A percentile compares a stretch with the other conserved stretches of the same genome.
Evolutionary conservation across 2,329 filamentous ascomycete genomes (phyloP).

Genomic region (Clonostachys byssicola): DNA sequence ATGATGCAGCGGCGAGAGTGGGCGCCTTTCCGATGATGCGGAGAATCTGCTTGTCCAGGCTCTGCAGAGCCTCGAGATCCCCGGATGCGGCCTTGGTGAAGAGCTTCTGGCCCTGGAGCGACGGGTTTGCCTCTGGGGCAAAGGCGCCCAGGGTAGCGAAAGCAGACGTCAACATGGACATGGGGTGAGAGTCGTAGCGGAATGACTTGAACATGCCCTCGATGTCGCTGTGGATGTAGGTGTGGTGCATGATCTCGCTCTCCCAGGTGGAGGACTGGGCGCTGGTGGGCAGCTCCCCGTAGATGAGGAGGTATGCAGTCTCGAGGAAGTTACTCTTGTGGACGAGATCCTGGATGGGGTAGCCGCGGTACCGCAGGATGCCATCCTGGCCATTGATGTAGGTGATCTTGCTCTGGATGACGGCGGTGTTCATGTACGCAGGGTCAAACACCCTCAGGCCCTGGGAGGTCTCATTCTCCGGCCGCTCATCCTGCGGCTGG

Average conservation of each 20-base stretch:
- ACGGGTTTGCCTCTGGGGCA: constrained; percentile 44
- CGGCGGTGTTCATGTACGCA: constrained; percentile 49
- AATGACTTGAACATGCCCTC: constrained; percentile 46
- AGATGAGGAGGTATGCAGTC: constrained; percentile 44
- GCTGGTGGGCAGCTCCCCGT: constrained; percentile 41
- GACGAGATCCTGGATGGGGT: constrained; percentile 46
- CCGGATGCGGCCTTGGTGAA: constrained; percentile 39
- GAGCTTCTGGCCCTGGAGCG: constrained; percentile 42
- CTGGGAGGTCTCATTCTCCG: constrained; percentile 40
- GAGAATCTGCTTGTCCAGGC: constrained; percentile 47
- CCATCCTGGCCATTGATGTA: constrained; percentile 49
- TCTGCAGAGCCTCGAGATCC: constrained; percentile 30
- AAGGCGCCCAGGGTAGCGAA: constrained; percentile 46
- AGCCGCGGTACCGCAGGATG: constrained; percentile 46
- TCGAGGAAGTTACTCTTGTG: constrained; percentile 45
- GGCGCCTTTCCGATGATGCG: constrained; percentile 47
- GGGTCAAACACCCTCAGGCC: constrained; percentile 45
- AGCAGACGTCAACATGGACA: constrained; percentile 45
- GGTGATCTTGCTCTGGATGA: constrained; percentile 42
- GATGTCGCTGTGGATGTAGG: constrained; percentile 42
- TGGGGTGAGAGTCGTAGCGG: constrained; percentile 46
- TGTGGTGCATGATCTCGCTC: constrained; percentile 46
- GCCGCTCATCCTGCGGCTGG: constrained; percentile 20
- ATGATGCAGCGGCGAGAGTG: constrained; percentile 43
- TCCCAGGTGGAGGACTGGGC: constrained; percentile 35